These are phyloP conservation scores for Echeveria elegans DNA, from an alignment of 164 flowering plant species.

Conservation along the genomic window DNA sequence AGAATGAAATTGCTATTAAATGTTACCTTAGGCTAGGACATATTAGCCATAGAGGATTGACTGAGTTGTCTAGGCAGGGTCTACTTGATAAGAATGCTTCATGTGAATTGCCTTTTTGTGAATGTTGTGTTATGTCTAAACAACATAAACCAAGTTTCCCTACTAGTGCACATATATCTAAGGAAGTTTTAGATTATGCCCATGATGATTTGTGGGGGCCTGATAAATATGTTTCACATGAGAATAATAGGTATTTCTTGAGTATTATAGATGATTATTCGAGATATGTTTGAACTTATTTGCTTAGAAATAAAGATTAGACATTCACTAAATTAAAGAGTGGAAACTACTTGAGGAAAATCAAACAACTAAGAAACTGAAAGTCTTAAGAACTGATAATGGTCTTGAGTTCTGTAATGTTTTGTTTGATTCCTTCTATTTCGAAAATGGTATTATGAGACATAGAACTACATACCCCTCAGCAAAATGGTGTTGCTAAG, in stretches of 20 bases:
- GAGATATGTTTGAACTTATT: neutral
- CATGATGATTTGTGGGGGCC: neutral
- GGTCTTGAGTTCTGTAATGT: neutral
- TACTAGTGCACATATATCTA: neutral
- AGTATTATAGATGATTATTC: neutral
- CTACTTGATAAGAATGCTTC: neutral
- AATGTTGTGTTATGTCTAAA: neutral
- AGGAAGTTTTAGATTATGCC: neutral
- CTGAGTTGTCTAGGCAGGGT: neutral
- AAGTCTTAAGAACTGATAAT: neutral
- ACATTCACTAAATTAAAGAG: neutral
- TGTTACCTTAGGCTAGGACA: neutral
- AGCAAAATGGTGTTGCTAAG: neutral
- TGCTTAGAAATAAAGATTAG: neutral
- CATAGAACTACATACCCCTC: neutral
- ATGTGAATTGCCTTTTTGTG: neutral
- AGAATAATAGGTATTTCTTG: neutral
- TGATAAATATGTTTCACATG: neutral
- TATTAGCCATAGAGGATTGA: neutral
- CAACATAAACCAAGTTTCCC: neutral
- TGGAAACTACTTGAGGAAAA: neutral
- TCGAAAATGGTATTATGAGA: neutral
- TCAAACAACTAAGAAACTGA: neutral
- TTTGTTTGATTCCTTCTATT: neutral
- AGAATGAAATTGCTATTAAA: neutral